Conservation (phyloP, 2,329 filamentous ascomycete species). For the Colletotrichum salicis region DNA sequence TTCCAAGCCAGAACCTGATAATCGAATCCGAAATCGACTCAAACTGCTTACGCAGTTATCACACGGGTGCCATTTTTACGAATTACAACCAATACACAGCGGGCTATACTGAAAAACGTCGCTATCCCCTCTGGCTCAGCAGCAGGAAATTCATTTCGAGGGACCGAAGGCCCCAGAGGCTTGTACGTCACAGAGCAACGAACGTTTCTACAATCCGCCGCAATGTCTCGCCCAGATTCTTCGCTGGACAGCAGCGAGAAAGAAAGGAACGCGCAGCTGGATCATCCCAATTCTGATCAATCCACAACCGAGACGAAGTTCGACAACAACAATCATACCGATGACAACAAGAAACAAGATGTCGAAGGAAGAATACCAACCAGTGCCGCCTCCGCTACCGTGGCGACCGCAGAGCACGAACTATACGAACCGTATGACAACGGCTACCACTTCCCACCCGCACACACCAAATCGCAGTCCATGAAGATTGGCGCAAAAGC, state of each 20-base stretch:
- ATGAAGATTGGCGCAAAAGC: conserved; percentile 66
- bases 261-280: conserved; percentile 6
- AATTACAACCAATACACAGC: neutral
- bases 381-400: conserved; percentile 15
- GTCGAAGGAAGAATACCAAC: conserved; percentile 26
- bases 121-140: neutral
- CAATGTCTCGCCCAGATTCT: conserved; percentile 17
- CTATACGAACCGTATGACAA: conserved; percentile 53
- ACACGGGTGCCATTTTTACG: too few relatives aligned
- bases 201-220: neutral
- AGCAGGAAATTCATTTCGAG: neutral
- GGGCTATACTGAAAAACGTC: neutral
- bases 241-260: conserved; percentile 19
- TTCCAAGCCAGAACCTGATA: neutral
- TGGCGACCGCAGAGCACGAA: conserved; percentile 26
- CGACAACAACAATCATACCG: conserved; percentile 1
- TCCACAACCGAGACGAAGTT: conserved; percentile 16
- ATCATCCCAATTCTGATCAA: neutral
- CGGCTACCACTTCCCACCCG: conserved; percentile 73
- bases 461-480: conserved; percentile 68
- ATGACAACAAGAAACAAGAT: conserved; percentile 3
- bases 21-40: neutral
- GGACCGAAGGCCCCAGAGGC: neutral
- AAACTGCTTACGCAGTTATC: too few relatives aligned
- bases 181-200: neutral